A percentile compares a stretch with the other conserved stretches of the same genome.
Conservation (phyloP, 352 stramenopile species). For the Phytophthora syringae region DNA sequence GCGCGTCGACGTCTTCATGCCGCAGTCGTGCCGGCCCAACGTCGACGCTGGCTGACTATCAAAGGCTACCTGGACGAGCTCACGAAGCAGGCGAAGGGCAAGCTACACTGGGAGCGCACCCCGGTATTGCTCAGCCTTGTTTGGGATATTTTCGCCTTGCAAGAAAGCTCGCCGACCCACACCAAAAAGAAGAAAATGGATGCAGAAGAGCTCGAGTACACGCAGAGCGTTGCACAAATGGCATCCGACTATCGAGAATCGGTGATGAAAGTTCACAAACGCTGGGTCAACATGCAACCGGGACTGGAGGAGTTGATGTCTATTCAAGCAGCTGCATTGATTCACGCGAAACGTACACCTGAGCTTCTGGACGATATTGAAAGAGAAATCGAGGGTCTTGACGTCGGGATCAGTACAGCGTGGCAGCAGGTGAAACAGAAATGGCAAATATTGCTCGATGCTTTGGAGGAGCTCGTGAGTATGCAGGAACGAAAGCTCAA, state of each 20-base stretch:
- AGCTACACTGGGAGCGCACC: conserved; percentile 72
- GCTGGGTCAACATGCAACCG: conserved; percentile 74
- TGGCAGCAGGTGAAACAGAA: conserved; percentile 68
- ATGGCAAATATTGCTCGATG: conserved; percentile 53
- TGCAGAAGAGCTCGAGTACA: conserved; percentile 39
- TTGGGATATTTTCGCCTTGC: conserved; percentile 73
- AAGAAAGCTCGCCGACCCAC: conserved; percentile 27
- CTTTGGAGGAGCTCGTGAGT: conserved; percentile 57
- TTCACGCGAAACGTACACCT: conserved; percentile 63
- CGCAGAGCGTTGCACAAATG: conserved; percentile 44
- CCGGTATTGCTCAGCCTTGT: conserved; percentile 69
- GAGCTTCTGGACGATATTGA: conserved; percentile 55
- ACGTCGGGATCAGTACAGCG: conserved; percentile 64
- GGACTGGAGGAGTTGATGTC: conserved; percentile 64
- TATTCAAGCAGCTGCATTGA: conserved; percentile 54
- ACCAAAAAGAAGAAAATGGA: conserved; percentile 12
- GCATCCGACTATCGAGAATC: conserved; percentile 49
- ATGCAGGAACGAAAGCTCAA: conserved; percentile 75
- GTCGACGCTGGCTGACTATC: conserved; percentile 64
- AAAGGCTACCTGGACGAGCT: conserved; percentile 67
- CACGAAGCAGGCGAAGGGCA: conserved; percentile 43
- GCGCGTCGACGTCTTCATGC: conserved; percentile 63
- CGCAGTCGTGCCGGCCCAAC: conserved; percentile 67
- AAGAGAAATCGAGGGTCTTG: conserved; percentile 61
- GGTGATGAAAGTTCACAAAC: conserved; percentile 66